Percentiles rank a stretch among this genome's conserved stretches.
Conservation (phyloP, 108 stramenopile species). For the Cyclostephanos tholiformis region DNA sequence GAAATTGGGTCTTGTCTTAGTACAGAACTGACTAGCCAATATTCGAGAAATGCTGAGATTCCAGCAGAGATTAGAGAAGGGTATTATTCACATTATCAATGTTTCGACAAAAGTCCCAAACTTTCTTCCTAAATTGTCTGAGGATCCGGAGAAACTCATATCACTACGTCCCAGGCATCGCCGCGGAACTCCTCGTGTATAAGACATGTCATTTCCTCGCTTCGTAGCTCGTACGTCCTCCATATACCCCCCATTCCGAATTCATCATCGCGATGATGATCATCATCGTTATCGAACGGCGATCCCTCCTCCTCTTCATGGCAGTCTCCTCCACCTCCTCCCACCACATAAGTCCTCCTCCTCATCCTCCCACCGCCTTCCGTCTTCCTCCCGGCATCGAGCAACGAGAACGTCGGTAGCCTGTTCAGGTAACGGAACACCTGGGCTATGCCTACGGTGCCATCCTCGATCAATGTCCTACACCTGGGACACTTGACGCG, state of each 20-base stretch:
- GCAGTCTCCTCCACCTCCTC: background rate
- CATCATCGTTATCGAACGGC: background rate
- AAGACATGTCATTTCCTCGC: slow-evolving; percentile 56
- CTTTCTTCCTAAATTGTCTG: no score
- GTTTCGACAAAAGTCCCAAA: no score
- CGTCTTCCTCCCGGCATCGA: slow-evolving; percentile 61
- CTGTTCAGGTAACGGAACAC: slow-evolving; percentile 77
- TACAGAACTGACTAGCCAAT: no score
- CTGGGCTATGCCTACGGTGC: slow-evolving; percentile 78
- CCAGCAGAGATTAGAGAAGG: no score
- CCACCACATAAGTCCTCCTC: background rate
- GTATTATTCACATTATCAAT: no score
- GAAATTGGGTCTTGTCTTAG: no score
- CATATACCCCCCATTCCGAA: slow-evolving; percentile 43
- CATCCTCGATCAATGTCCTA: slow-evolving; percentile 63
- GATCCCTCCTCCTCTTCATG: background rate
- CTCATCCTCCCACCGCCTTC: background rate
- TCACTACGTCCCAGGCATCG: slow-evolving; percentile 53
- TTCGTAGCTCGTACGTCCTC: slow-evolving; percentile 53
- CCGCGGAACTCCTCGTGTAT: slow-evolving; percentile 63
- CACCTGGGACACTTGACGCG: slow-evolving; percentile 56
- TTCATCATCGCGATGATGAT: background rate
- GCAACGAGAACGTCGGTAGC: slow-evolving; percentile 71
- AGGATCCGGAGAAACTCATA: no score
- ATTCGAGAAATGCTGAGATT: no score